Conservation (phyloP, 176 grass and related monocot species). For the Carex pumila region DNA sequence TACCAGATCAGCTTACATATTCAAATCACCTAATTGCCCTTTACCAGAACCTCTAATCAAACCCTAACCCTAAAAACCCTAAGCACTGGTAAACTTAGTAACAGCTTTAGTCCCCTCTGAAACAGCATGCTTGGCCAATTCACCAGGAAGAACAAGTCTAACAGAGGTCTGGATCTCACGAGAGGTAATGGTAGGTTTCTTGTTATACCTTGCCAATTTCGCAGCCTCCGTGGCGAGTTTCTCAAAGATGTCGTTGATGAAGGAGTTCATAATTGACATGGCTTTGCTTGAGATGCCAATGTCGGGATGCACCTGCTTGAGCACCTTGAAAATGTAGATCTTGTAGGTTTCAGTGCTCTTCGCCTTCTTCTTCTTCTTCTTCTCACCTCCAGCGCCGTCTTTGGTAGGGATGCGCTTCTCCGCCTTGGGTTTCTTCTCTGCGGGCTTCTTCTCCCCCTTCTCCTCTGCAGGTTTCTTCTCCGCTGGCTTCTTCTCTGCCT, state of each 20-base stretch:
- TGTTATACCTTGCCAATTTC: neutral
- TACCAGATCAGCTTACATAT: neutral
- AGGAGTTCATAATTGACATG: constrained; percentile 79
- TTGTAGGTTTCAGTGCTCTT: constrained; percentile 61
- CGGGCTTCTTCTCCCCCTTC: constrained; percentile 15
- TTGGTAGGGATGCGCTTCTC: constrained; percentile 7
- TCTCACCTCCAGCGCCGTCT: neutral
- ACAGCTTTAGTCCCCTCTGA: constrained; percentile 18
- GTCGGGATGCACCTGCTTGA: constrained; percentile 73
- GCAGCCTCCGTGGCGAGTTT: constrained; percentile 36
- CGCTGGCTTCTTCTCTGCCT: constrained; percentile 23
- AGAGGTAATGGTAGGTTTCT: constrained; percentile 5
- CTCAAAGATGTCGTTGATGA: constrained; percentile 79
- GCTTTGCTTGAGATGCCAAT: constrained; percentile 66
- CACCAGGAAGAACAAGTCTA: constrained; percentile 2
- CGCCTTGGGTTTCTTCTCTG: constrained; percentile 1
- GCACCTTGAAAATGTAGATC: constrained; percentile 92
- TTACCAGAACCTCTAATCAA: neutral
- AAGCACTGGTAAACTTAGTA: constrained; percentile 21
- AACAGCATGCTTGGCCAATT: constrained; percentile 17
- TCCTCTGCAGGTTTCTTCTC: constrained; percentile 12
- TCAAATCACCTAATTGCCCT: neutral
- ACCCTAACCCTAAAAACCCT: neutral
- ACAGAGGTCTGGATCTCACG: constrained; percentile 16
- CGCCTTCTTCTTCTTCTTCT: constrained; percentile 23